Evolutionary conservation across 2,329 filamentous ascomycete species (phyloP), one percentile per base, ranked within the genome.

Genomic region (Trichoderma semiorbis): DNA sequence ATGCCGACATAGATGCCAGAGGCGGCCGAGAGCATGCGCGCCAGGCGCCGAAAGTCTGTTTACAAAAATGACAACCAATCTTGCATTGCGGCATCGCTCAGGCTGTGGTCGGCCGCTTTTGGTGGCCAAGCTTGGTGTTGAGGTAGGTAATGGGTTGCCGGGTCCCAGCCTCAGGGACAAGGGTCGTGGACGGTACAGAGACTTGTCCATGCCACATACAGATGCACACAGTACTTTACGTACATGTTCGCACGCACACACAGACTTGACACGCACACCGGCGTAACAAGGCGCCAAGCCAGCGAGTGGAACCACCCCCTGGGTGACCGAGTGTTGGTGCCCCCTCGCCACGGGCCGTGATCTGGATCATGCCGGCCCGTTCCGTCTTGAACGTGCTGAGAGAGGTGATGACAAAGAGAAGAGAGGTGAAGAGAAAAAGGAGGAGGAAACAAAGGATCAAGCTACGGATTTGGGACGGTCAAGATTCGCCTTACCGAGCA

Each of bases 321-420:
- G 64, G 70, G 55, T 53, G 67, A 21, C 36, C 67, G 55, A 68
- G 34, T 58, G 63, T 71, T 71, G 63, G 71, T 72, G 71, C 69
- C 43, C 43, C 67, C 68, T 72, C 62, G 71, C 68, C 57, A 70
- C 71, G 71, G 71, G 71, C 71, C 71, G 71, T 71, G 60, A 70
- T 61, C 63, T 72, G 57, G 71, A 72, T 61, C 66, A 69, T 60
- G 61, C 71, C 71, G 71, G 71, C 58, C 71, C 71, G 71, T 72
- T 69, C 71, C 71, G 71, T 65, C 60, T 65, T 50, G 36, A 47
- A 70, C 26, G 50, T 63, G 58, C 57, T 72, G 60, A 53, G 26
- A 64, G 34, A 39, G 55, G n/a, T 43, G 53, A 28, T 34, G 32
- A n/a, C 5, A 24, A 32, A 39, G 36, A 32, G 26, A 10, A 32